Conservation (phyloP, 768 basidiomycete species). For the Chlorophyllum brunneum region DNA sequence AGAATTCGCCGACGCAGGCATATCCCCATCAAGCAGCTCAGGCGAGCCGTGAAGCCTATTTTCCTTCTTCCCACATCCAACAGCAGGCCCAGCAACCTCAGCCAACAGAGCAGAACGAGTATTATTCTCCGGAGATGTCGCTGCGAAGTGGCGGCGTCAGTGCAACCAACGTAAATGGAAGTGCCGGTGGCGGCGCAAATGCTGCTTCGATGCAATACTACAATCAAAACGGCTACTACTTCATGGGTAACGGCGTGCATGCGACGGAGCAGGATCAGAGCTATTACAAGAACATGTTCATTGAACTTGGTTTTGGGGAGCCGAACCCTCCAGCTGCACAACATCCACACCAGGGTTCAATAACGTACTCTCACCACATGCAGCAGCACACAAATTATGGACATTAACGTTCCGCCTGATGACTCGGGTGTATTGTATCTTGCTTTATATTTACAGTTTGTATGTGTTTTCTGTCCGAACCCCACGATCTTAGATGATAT, state of each 20-base stretch:
- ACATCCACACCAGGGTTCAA: constrained; percentile 21
- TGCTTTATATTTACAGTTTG: neutral
- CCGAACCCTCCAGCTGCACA: constrained; percentile 12
- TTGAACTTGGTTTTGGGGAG: constrained; percentile 67
- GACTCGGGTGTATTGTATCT: neutral
- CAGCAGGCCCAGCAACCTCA: constrained; percentile 30
- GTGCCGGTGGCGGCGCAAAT: constrained; percentile 4
- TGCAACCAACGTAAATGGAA: neutral
- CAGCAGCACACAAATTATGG: constrained; percentile 15
- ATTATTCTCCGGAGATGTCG: constrained; percentile 18
- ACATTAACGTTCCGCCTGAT: neutral
- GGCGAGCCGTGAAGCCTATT: constrained; percentile 26
- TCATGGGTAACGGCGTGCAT: constrained; percentile 30
- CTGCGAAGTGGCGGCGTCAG: neutral
- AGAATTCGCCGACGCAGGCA: constrained; percentile 26
- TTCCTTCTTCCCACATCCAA: constrained; percentile 45
- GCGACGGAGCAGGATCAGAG: constrained; percentile 59
- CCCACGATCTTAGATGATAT: constrained; percentile 4
- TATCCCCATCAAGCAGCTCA: constrained; percentile 33
- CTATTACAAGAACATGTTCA: constrained; percentile 74
- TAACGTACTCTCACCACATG: constrained; percentile 29
- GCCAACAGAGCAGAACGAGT: constrained; percentile 17
- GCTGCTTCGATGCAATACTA: constrained; percentile 14
- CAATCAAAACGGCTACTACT: constrained; percentile 25
- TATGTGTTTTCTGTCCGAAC: neutral